Evolutionary conservation across 805 yeast genomes (phyloP), one percentile per base, ranked within the genome.

Genomic region (Phaffomyces antillensis): DNA sequence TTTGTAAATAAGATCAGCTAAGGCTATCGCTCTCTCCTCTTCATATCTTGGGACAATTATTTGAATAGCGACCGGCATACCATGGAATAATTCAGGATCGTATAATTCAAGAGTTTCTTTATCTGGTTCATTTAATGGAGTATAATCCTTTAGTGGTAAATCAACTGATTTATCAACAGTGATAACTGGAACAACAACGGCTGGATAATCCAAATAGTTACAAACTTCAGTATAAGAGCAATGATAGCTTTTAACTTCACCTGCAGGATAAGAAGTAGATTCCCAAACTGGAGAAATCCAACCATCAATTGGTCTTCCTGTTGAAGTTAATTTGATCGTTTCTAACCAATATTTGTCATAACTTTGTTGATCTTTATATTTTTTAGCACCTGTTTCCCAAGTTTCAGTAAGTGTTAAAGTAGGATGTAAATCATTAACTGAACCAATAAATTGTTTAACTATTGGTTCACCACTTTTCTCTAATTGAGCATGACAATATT

Each of bases 51-150:
- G 66, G 26, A 80, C 72, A 17, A 77, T 70, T 25, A 81, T 50
- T 55, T 81, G 87, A 7, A 79, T 50, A 4, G 72, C 67, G 4
- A 80, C 77, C 0, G 85, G 82, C 53, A 76, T 77, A 4, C 76
- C 77, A 45, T 69, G 65, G 43, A 60, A 64, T 39, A 67, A 62
- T 43, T 71, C 73, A 7, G 79, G 71, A 43, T 74, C 66, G 61
- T 77, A 78, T 33, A 66, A 57, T 10, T 63, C 63, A 57, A 65
- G 59, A 34, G 55, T 54, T 11, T 48, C 50, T 36, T 57, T 53
- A 38, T 69, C 74, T 8, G 53, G 41, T 5, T 62, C 64, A 35
- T 56, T 60, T 47, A 61, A 58, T 25, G 48, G 48, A 12, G 12
- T 15, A 36, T 57, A 55, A 7, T 52, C 46, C 23, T 47, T 45